Evolutionary conservation across 768 basidiomycete genomes (phyloP).

Genomic region (Tylopilus rubrobrunneus): DNA sequence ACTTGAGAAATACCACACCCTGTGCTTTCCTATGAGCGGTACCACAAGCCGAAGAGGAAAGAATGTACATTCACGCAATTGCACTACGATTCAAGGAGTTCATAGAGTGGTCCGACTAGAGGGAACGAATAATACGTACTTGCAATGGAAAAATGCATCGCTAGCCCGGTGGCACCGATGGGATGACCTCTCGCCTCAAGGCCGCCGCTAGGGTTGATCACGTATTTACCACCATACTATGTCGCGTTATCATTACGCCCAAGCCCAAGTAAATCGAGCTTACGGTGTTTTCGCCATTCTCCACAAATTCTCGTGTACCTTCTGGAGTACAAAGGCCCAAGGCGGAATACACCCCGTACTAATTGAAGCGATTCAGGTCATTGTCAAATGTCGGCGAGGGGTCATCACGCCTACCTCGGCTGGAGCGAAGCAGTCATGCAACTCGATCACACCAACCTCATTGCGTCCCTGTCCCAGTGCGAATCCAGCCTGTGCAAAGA

Average conservation of each 20-base stretch:
- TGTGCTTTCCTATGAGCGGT: too few species aligned
- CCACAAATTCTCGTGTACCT: conserved; percentile 53
- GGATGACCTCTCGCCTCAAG: conserved; percentile 19
- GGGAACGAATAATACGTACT: background rate
- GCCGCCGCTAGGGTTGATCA: conserved; percentile 74
- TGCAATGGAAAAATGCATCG: too few species aligned
- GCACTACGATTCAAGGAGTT: too few species aligned
- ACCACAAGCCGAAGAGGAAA: too few species aligned
- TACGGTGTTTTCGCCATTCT: conserved; percentile 75
- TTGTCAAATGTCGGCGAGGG: background rate
- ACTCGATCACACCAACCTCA: conserved; percentile 74
- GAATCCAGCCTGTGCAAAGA: conserved; percentile 67
- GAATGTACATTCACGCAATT: too few species aligned
- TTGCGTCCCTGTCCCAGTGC: conserved; percentile 56
- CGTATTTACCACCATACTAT: conserved; percentile 81
- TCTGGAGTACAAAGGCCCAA: conserved; percentile 44
- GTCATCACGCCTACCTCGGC: conserved; percentile 52
- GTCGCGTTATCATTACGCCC: background rate
- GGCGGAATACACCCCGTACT: conserved; percentile 19
- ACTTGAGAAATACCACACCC: conserved; percentile 22
- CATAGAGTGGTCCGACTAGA: too few species aligned
- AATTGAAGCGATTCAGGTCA: too few species aligned
- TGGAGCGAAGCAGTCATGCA: conserved; percentile 81
- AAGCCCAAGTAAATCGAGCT: conserved; percentile 11
- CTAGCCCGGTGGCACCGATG: too few species aligned